phyloP scores from a whole-genome alignment of 2,329 filamentous ascomycete species.

The Hymenoscyphus fraxineus region DNA sequence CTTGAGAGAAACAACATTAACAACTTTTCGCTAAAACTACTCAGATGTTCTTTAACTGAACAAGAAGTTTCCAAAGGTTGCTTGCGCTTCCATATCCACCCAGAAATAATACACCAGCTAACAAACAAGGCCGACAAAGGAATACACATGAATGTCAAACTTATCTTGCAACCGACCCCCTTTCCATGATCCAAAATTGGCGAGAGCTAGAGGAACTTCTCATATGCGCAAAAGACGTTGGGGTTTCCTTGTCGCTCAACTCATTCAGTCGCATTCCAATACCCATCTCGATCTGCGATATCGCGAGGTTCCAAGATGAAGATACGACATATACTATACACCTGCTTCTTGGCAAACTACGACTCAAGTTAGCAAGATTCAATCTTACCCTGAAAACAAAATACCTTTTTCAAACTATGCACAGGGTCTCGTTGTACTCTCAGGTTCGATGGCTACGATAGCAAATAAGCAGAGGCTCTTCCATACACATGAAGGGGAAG shows the following conservation, averaged over 20 bases:
- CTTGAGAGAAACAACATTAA: background rate
- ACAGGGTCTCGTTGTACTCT: background rate
- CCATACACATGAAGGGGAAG: background rate
- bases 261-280: background rate
- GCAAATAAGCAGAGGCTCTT: background rate
- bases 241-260: background rate
- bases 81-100: background rate
- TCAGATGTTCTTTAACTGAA: background rate
- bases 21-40: background rate
- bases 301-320: background rate
- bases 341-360: background rate
- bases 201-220: background rate
- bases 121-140: background rate
- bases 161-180: background rate
- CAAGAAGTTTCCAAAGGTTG: background rate
- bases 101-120: background rate
- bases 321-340: background rate
- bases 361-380: background rate
- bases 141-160: background rate
- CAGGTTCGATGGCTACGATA: background rate
- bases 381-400: background rate
- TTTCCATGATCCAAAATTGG: background rate
- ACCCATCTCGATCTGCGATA: background rate
- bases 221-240: background rate
- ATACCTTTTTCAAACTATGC: background rate